These are phyloP conservation scores for Thermomyces lanuginosus DNA, from an alignment of 2,329 filamentous ascomycete genomes.

Conservation along the genomic window DNA sequence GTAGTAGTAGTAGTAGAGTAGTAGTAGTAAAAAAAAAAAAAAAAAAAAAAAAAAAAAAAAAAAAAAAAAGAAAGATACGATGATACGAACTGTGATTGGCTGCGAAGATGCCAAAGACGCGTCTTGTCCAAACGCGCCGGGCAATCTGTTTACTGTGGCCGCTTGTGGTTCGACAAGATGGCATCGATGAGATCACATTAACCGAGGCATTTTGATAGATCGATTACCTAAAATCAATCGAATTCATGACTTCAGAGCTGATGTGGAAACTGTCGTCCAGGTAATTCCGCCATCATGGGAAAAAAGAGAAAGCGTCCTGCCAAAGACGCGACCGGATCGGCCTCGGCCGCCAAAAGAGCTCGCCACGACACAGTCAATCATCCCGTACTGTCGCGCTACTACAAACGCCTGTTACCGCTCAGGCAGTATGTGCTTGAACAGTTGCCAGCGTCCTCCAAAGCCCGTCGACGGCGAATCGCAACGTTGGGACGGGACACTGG, in stretches of 20 bases:
- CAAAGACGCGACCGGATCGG: slow-evolving; percentile 9
- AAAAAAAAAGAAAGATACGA: neutral
- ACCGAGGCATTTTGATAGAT: no score
- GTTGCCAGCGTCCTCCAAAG: slow-evolving; percentile 50
- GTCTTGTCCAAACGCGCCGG: slow-evolving; percentile 1
- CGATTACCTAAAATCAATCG: neutral
- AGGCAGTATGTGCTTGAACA: slow-evolving; percentile 52
- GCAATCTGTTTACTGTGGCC: neutral
- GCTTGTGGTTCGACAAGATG: neutral
- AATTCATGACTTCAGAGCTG: neutral
- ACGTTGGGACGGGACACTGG: slow-evolving; percentile 12
- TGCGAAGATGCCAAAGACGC: neutral
- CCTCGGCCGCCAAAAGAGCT: neutral
- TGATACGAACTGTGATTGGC: neutral
- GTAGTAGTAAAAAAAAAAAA: no score
- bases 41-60: no score
- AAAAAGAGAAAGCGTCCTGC: slow-evolving; percentile 28
- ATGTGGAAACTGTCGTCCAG: neutral
- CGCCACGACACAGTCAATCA: slow-evolving; percentile 23
- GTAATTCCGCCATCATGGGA: no score
- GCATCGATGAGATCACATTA: no score
- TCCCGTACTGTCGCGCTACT: slow-evolving; percentile 53
- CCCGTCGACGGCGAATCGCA: slow-evolving; percentile 31
- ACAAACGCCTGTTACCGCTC: slow-evolving; percentile 47
- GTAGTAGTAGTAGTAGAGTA: no score